Percentiles rank a stretch among this genome's conserved stretches.
These are phyloP conservation scores for Erythrophleum fordii DNA, from an alignment of 306 rosid genomes.

Conservation along the genomic window DNA sequence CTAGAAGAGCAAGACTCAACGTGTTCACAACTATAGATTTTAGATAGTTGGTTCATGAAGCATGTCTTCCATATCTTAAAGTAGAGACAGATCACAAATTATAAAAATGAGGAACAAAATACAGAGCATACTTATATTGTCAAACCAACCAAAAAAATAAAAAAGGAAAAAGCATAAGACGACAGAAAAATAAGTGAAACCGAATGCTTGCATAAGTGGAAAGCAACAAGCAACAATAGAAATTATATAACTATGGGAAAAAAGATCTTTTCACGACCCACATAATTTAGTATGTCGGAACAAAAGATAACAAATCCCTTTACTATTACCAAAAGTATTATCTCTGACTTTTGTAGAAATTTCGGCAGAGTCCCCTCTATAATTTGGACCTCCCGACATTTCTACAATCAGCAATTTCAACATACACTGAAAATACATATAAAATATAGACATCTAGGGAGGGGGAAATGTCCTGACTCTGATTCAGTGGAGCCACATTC, in stretches of 20 bases:
- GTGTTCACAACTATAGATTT: not conserved
- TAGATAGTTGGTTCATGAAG: not conserved
- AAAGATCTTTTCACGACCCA: too few species aligned
- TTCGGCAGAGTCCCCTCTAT: too few species aligned
- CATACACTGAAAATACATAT: too few species aligned
- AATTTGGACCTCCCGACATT: too few species aligned
- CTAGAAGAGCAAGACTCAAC: not conserved
- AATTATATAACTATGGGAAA: not conserved
- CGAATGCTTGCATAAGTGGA: not conserved
- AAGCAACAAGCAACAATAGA: not conserved
- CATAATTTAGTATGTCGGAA: too few species aligned
- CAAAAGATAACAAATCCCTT: too few species aligned
- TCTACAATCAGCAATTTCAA: too few species aligned
- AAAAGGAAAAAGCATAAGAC: not conserved
- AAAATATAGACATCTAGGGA: too few species aligned
- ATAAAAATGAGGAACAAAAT: not conserved
- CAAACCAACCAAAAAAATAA: not conserved
- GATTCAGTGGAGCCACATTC: too few species aligned
- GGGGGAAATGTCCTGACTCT: too few species aligned
- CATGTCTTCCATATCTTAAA: not conserved
- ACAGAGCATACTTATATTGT: not conserved
- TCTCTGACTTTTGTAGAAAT: too few species aligned
- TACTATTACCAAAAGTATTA: too few species aligned
- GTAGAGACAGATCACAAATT: not conserved
- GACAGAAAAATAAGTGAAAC: not conserved